These are phyloP conservation scores for Trichoderma arundinaceum DNA, from an alignment of 2,329 filamentous ascomycete species.

Conservation along the genomic window DNA sequence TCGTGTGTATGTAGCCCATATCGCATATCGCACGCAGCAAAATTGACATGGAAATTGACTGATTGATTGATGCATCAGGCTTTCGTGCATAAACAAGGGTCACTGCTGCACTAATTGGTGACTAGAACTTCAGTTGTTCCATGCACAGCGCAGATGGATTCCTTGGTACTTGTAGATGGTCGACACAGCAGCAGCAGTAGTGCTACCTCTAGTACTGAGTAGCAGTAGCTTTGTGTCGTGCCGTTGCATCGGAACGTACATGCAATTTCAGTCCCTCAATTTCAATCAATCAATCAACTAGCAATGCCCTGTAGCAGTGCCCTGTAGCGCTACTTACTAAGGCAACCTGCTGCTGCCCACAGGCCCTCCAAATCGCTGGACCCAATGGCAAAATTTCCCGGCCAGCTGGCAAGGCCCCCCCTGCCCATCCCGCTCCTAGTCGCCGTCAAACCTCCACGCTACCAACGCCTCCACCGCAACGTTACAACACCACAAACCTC, in stretches of 20 bases:
- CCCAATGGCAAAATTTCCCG: conserved; percentile 32
- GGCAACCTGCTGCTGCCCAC: background rate
- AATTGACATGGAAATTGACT: background rate
- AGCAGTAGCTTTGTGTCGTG: too few relatives aligned
- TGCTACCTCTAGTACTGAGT: too few relatives aligned
- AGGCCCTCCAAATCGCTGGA: conserved; percentile 13
- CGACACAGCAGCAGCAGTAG: background rate
- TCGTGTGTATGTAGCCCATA: background rate
- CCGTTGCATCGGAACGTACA: too few relatives aligned
- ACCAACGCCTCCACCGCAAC: conserved; percentile 31
- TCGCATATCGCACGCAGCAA: background rate
- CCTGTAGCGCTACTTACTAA: background rate
- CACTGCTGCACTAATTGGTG: too few relatives aligned
- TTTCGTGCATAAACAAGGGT: background rate
- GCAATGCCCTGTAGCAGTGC: too few relatives aligned
- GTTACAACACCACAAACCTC: conserved; percentile 33
- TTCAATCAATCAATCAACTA: too few relatives aligned
- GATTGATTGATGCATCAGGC: background rate
- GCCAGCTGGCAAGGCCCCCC: conserved; percentile 20
- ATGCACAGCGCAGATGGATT: too few relatives aligned
- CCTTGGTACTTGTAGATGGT: too few relatives aligned
- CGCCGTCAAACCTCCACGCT: conserved; percentile 31
- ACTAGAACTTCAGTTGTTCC: too few relatives aligned
- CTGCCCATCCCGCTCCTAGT: conserved; percentile 24
- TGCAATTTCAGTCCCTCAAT: too few relatives aligned